Evolutionary conservation across 805 yeast genomes (phyloP), one percentile per base, ranked within the genome.

Genomic region (Candida verbasci): DNA sequence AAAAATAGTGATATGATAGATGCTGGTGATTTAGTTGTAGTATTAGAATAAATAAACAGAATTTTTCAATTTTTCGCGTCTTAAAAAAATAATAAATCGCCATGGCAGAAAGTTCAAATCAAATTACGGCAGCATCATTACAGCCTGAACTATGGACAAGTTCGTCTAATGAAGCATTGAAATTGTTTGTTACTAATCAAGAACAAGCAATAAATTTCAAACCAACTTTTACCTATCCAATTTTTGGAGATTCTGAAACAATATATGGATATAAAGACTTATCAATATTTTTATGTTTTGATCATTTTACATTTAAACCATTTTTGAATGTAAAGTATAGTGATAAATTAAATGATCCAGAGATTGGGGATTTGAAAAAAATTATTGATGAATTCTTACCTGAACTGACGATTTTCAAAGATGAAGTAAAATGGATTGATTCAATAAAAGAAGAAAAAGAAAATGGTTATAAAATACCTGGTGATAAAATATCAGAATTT

Each of bases 1-100:
- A 70, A 72, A 38, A 86, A 87, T 53, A 97, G 97, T 52, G 96
- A 91, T 53, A 86, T 93, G 84, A 95, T 91, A 27, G 97, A 91
- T 42, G 87, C 96, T 26, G 98, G 98, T 45, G 97, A 93, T 58
- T 64, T 87, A 43, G 96, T 93, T 31, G 97, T 82, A 34, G 95
- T 89, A 17, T 65, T 84, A 27, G 80, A 76, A 56, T 65, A 51
- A 38, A 24, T 17, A 6, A 18, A 7, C n/a, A n/a, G n/a, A n/a
- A n/a, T n/a, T n/a, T n/a, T n/a, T n/a, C n/a, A n/a, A n/a, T n/a
- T n/a, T 18, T 20, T 17, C 29, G 29, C 25, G 36, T 33, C 17
- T 24, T 17, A 6, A 32, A 24, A 7, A 6, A 15, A 20, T 4
- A 33, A 21, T 21, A 21, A 20, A n/a, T n/a, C n/a, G n/a, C n/a